Evolutionary conservation across 2,329 filamentous ascomycete species (phyloP), one percentile per base, ranked within the genome.

Genomic region (Neonectria magnoliae): DNA sequence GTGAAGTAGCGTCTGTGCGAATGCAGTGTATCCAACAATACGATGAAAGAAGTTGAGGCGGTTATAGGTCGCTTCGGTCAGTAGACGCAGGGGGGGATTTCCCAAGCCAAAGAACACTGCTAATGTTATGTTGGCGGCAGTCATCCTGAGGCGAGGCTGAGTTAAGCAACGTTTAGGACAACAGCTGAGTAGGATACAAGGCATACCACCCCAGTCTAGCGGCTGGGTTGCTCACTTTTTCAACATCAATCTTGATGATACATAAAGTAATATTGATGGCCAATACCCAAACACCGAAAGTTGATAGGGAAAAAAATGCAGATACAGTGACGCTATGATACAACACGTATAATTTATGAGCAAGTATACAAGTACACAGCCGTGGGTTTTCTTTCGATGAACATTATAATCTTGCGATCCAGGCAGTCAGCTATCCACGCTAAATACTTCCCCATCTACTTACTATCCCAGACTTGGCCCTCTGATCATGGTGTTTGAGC

Each of bases 21-120:
- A 70, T 1, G 80, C 80, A 1, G 78, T 76, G 45, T 84, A 85
- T 3, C 83, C 83, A 3, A 78, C 79, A 4, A 81, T 70, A 44
- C 81, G 79, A 65, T 87, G 85, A 5, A 86, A 75, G 2, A 79
- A 71, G 48, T 85, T 85, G 9, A 86, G 76, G 27, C 80, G 76
- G 53, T 83, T 82, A 62, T 86, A 82, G 3, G 83, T 54, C 11
- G 51, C 16, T 0, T 47, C 18, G 2, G 58, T 52, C 0, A 68
- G 7, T 2, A 14, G 20, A 81, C 79, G 79, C 6, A 86, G 69
- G 0, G 83, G 83, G 0, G 83, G 85, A 60, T 85, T 85, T 60
- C 83, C 80, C 11, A 87, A 75, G 27, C 85, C 83, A 3, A 84
- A 80, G 20, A 82, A 78, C 5, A 84, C 74, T 10, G 77, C 77